Evolutionary conservation across 257 asterid genomes (phyloP), one percentile per base, ranked within the genome.

Genomic region (Solanum dulcamara): DNA sequence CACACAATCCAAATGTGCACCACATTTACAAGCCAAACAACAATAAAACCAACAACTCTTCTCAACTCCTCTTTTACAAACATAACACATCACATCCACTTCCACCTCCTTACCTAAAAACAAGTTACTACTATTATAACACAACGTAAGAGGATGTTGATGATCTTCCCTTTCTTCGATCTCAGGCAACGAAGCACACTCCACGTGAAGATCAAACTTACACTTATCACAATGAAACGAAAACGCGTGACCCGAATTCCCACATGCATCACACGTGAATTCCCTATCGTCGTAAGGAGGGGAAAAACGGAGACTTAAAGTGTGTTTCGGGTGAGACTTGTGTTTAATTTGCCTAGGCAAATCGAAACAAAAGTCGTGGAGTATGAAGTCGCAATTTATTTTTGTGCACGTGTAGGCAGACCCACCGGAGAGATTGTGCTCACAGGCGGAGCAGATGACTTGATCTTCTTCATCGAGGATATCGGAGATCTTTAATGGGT

Each of bases 101-200:
- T 83, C 81, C 66, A 67, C 53, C 5, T 74, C 46, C 17, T 24
- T 79, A 11, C 82, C 42, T 10, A 28, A 1, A 50, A 67, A 82
- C 4, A 86, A 48, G 2, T 64, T 10, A 10, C 81, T 8, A 66
- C 42, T 66, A 32, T 66, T 32, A 51, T 88, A 88, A 38, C 53
- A 28, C 22, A 91, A 68, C 37, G 81, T 55, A 2, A 91, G 87
- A 32, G 85, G 77, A 79, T 91, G 93, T 12, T 86, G 37, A 80
- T 91, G 93, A 64, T 90, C 90, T 71, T 85, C 87, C 42, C 89
- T 86, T 1, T 67, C 48, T 74, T 89, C 92, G 0, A 87, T 38
- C 28, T 91, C 93, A 1, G 93, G 90, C 89, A 91, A 71, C 5
- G 64, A 75, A 1, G 94, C 91, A 84, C 94, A 91, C 37, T 75